Evolutionary conservation across 2,329 filamentous ascomycete genomes (phyloP), one percentile per base, ranked within the genome.

Genomic region (Peltaster fructicola): DNA sequence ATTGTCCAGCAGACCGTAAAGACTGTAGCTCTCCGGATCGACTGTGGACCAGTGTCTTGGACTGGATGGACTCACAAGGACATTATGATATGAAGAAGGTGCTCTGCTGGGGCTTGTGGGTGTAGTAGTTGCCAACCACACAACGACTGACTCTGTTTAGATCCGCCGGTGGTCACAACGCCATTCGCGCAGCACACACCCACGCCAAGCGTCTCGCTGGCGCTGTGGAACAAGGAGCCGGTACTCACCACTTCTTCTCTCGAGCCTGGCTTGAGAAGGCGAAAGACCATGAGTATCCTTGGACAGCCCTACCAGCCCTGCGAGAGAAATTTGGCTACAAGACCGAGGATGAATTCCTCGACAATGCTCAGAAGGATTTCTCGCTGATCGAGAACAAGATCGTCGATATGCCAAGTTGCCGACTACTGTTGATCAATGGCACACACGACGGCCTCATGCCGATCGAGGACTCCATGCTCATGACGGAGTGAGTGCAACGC

Each of bases 91-190:
- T 63, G 57, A 36, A 40, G 2, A 59, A 56, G 16, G 50, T 78
- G 6, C 47, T 70, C 31, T 64, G 60, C 22, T 77, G 72, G 71
- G 73, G 72, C 0, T 50, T 77, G 16, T n/a, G n/a, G n/a, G n/a
- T n/a, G n/a, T n/a, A n/a, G n/a, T n/a, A n/a, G n/a, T n/a, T n/a
- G n/a, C n/a, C n/a, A n/a, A n/a, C n/a, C n/a, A n/a, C n/a, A n/a
- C n/a, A n/a, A n/a, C n/a, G n/a, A n/a, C n/a, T n/a, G n/a, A n/a
- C n/a, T n/a, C n/a, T n/a, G n/a, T n/a, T n/a, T n/a, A n/a, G n/a
- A n/a, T 71, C 65, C 34, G 58, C 63, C 0, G 73, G 73, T 15
- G 72, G 72, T 0, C 76, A 75, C 54, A 74, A 77, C 47, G 71
- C 72, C 11, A 40, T 47, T 20, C 62, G 72, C 10, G 57, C 68